Evolutionary conservation across 1,284 basidiomycete species (phyloP).

Genomic region (Volvariella surrecta): DNA sequence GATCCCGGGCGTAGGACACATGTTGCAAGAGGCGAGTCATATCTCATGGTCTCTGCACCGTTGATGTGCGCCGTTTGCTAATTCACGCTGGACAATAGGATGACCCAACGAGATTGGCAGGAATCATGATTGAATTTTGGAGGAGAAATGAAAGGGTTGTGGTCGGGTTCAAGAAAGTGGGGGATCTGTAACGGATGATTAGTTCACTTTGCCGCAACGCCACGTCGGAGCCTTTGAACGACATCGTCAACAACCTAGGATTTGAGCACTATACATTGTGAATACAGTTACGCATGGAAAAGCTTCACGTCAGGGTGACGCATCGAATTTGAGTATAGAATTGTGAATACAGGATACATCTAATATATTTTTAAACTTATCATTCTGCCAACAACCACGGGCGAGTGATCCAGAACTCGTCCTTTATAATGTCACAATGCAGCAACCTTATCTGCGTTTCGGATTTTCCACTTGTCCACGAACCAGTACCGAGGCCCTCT

Average conservation of each 20-base stretch:
- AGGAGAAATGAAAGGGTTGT: constrained; percentile 75
- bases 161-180: constrained; percentile 74
- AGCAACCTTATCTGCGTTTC: constrained; percentile 41
- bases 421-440: constrained; percentile 80
- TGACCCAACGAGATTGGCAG: constrained; percentile 73
- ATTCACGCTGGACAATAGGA: constrained; percentile 43
- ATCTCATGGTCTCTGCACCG: constrained; percentile 1
- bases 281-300: too few relatives aligned
- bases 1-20: constrained; percentile 81
- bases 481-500: too few relatives aligned
- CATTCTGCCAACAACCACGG: constrained; percentile 35
- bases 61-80: constrained; percentile 2
- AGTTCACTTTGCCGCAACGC: too few relatives aligned
- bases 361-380: too few relatives aligned
- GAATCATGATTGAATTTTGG: constrained; percentile 86
- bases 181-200: constrained; percentile 47
- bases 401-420: constrained; percentile 68
- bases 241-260: too few relatives aligned
- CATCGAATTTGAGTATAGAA: too few relatives aligned
- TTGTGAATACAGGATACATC: too few relatives aligned
- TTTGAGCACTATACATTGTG: too few relatives aligned
- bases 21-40: constrained; percentile 79
- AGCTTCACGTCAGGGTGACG: too few relatives aligned
- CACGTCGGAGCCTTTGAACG: too few relatives aligned
- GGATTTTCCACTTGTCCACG: too few relatives aligned